Conservation (phyloP, 768 basidiomycete species). For the Boletus sp. region DNA sequence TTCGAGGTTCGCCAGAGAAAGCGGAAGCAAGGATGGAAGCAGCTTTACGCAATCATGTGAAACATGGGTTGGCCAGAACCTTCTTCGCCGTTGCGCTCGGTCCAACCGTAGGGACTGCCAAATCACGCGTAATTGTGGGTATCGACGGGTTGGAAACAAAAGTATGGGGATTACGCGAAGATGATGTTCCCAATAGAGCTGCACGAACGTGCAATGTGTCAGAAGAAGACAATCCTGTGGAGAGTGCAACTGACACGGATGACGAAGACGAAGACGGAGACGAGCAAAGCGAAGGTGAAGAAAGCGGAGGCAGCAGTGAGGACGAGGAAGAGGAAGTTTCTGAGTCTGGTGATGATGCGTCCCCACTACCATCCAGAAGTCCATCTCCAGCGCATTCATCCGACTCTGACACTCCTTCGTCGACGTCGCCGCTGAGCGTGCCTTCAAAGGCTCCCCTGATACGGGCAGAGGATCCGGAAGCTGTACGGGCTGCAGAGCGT, state of each 20-base stretch:
- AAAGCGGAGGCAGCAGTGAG: conserved; percentile 4
- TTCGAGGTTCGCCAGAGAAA: conserved; percentile 12
- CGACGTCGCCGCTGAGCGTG: conserved; percentile 16
- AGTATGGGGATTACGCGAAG: conserved; percentile 26
- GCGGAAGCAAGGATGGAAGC: neutral
- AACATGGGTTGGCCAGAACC: conserved; percentile 31
- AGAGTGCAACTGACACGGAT: conserved; percentile 2
- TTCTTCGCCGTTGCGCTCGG: conserved; percentile 68
- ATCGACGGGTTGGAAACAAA: conserved; percentile 63
- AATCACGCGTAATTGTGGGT: conserved; percentile 57
- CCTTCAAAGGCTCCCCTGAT: neutral
- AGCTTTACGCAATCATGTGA: neutral
- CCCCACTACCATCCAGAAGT: conserved; percentile 23
- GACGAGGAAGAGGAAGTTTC: conserved; percentile 8
- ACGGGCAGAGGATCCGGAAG: conserved; percentile 36
- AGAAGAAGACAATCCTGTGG: neutral
- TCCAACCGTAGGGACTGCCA: conserved; percentile 60
- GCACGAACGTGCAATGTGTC: conserved; percentile 26
- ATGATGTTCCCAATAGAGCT: conserved; percentile 11
- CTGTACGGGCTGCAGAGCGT: conserved; percentile 36
- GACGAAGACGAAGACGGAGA: conserved; percentile 1
- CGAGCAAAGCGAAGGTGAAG: conserved; percentile 9
- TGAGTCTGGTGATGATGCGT: conserved; percentile 10
- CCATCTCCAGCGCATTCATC: conserved; percentile 24
- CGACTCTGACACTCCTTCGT: conserved; percentile 23